Conservation (phyloP, 2,329 filamentous ascomycete genomes). For the Sclerotinia minor region DNA sequence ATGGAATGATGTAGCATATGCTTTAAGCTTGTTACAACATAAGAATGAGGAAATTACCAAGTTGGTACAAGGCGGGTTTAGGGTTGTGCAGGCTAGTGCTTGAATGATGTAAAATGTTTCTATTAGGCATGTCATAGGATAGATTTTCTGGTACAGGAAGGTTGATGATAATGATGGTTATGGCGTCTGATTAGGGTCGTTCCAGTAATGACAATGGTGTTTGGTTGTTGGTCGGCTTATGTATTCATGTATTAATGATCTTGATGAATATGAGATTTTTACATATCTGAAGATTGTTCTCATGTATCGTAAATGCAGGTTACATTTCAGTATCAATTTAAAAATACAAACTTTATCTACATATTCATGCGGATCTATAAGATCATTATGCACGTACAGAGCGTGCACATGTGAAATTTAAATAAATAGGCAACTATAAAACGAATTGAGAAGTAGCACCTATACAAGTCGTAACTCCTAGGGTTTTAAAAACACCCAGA, state of each 20-base stretch:
- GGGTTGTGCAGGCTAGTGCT: constrained; percentile 63
- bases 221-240: background rate
- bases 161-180: constrained; percentile 18
- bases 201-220: background rate
- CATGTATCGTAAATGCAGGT: background rate
- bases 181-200: constrained; percentile 1
- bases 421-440: too few species aligned
- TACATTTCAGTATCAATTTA: background rate
- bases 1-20: constrained; percentile 97
- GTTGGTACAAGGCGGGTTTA: constrained; percentile 73
- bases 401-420: background rate
- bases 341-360: background rate
- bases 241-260: constrained; percentile 12
- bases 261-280: constrained; percentile 10
- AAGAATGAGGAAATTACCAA: constrained; percentile 89
- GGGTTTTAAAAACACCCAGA: too few species aligned
- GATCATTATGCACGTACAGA: too few species aligned
- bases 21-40: constrained; percentile 83
- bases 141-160: background rate
- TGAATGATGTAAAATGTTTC: background rate
- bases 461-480: too few species aligned
- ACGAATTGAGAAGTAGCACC: too few species aligned
- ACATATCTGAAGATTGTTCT: background rate
- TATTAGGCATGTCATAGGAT: background rate
- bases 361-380: background rate